A percentile compares a stretch with the other conserved stretches of the same genome.
Evolutionary conservation across 2,329 filamentous ascomycete species (phyloP).

Genomic region (Phialophora expanda): DNA sequence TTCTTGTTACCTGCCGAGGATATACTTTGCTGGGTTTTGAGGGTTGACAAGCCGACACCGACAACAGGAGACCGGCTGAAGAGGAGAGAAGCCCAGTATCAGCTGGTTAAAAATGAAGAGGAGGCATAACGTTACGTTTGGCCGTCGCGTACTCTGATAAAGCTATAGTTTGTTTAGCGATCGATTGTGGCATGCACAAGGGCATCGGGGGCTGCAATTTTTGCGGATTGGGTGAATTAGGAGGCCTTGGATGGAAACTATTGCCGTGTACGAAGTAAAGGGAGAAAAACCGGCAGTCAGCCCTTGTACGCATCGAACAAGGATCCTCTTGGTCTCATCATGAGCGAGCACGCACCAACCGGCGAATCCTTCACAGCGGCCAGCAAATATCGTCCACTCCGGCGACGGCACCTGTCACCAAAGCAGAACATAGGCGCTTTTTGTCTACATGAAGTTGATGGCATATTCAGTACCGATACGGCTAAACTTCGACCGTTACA

Average conservation of each 20-base stretch:
- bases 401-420: neutral
- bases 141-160: neutral
- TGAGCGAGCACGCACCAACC: neutral
- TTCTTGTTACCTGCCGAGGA: constrained; percentile 60
- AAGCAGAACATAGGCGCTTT: neutral
- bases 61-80: constrained; percentile 56
- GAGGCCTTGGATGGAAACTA: neutral
- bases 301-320: neutral
- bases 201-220: neutral
- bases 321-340: neutral
- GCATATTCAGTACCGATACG: neutral
- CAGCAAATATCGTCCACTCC: neutral
- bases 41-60: constrained; percentile 59
- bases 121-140: constrained; percentile 16
- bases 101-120: constrained; percentile 31
- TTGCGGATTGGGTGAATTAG: neutral
- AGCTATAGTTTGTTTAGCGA: neutral
- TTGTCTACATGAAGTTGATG: neutral
- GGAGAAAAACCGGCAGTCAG: neutral
- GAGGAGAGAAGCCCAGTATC: constrained; percentile 39
- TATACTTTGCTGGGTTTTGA: constrained; percentile 54
- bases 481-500: neutral
- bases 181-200: neutral
- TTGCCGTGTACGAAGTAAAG: neutral
- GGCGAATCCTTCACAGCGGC: neutral